A percentile compares a stretch with the other conserved stretches of the same genome.
These are phyloP conservation scores for Astrothelium macrocarpum DNA, from an alignment of 495 filamentous ascomycete genomes.

Conservation along the genomic window DNA sequence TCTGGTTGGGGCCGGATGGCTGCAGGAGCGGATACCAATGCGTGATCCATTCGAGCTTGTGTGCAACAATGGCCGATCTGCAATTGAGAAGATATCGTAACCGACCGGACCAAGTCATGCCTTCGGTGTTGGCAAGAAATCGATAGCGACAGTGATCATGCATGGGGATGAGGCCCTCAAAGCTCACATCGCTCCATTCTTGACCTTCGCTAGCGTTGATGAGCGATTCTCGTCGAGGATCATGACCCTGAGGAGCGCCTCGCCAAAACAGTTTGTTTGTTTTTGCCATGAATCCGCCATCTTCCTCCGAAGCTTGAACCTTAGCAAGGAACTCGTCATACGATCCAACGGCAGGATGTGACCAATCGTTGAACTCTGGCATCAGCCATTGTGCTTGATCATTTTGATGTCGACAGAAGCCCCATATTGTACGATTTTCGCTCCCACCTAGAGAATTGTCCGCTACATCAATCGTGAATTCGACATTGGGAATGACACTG, in stretches of 20 bases:
- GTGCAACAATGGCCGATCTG: slow-evolving; percentile 45
- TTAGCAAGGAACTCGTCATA: slow-evolving; percentile 43
- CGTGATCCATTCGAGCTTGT: slow-evolving; percentile 38
- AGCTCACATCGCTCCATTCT: slow-evolving; percentile 34
- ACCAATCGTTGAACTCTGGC: slow-evolving; percentile 74
- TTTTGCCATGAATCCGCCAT: slow-evolving; percentile 39
- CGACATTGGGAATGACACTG: slow-evolving; percentile 45
- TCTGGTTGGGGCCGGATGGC: slow-evolving; percentile 44
- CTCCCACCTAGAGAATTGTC: slow-evolving; percentile 36
- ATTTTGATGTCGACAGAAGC: slow-evolving; percentile 35
- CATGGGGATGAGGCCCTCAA: slow-evolving; percentile 37
- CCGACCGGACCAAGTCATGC: slow-evolving; percentile 42
- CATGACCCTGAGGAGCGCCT: slow-evolving; percentile 39
- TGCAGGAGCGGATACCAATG: slow-evolving; percentile 36
- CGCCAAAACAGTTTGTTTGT: slow-evolving; percentile 60
- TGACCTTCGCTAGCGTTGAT: slow-evolving; percentile 37
- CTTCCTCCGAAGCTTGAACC: slow-evolving; percentile 28
- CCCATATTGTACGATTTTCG: slow-evolving; percentile 37
- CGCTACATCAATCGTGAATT: slow-evolving; percentile 49
- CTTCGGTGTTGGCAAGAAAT: slow-evolving; percentile 51
- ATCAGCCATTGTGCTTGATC: slow-evolving; percentile 55
- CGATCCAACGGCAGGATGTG: slow-evolving; percentile 49
- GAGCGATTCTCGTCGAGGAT: slow-evolving; percentile 36
- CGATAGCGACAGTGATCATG: slow-evolving; percentile 53
- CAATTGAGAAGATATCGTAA: slow-evolving; percentile 54